Conservation (phyloP, 345 rosid genomes). For the Adansonia digitata region DNA sequence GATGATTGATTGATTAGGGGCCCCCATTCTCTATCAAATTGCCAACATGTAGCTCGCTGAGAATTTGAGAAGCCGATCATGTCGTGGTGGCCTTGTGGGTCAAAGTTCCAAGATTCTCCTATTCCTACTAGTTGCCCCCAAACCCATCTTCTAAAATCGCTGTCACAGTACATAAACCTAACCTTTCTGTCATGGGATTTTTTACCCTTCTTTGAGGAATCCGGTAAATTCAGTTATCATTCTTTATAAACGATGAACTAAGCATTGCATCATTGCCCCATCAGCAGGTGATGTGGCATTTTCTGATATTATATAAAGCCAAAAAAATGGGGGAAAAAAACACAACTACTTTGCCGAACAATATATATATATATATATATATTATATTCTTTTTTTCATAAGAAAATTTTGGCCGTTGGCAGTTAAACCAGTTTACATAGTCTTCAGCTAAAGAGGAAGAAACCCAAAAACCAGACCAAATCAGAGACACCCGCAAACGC, state of each 20-base stretch:
- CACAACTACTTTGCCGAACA: conserved; percentile 9
- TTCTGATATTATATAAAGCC: background rate
- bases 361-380: no score
- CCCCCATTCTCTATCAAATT: background rate
- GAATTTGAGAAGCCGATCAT: background rate
- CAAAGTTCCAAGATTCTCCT: background rate
- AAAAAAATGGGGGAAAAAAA: background rate
- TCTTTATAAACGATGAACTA: conserved; percentile 13
- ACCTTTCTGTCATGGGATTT: background rate
- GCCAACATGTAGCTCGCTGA: background rate
- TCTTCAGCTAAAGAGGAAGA: conserved; percentile 30
- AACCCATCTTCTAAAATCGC: conserved; percentile 1
- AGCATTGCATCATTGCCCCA: conserved; percentile 10
- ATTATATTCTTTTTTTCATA: background rate
- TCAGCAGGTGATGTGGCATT: conserved; percentile 14
- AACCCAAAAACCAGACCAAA: conserved; percentile 16
- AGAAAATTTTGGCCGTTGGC: conserved; percentile 29
- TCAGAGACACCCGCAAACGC: conserved; percentile 21
- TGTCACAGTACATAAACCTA: conserved; percentile 13
- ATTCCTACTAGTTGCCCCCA: background rate
- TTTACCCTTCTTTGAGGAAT: background rate
- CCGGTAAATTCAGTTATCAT: conserved; percentile 11
- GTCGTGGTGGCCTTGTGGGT: background rate
- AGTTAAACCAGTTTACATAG: conserved; percentile 26
- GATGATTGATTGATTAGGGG: background rate